A percentile compares a stretch with the other conserved stretches of the same genome.
Evolutionary conservation across 1,139 yeast species (phyloP).

Genomic region (Suhomyces taliae): DNA sequence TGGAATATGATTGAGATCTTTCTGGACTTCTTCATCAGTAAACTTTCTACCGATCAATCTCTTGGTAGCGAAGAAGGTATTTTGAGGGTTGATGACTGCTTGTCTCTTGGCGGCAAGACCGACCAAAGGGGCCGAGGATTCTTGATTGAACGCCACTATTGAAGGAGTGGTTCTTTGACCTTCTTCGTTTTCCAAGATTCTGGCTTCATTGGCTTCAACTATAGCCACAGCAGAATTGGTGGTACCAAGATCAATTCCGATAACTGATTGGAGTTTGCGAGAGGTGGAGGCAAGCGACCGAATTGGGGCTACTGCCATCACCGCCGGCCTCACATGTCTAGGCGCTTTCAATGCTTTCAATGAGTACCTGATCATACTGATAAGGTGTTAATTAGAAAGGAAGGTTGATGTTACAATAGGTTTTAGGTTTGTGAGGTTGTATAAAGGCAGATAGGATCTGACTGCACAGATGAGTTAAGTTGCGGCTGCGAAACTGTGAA

Average conservation of each 20-base stretch:
- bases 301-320: background rate
- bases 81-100: constrained; percentile 61
- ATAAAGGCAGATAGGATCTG: background rate
- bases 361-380: constrained; percentile 1
- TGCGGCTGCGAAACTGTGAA: background rate
- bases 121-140: constrained; percentile 41
- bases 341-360: background rate
- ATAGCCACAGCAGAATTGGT: constrained; percentile 82
- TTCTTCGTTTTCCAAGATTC: constrained; percentile 65
- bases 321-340: too few species aligned
- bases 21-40: constrained; percentile 62
- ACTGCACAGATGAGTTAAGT: background rate
- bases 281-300: background rate
- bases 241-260: constrained; percentile 80
- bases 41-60: constrained; percentile 70
- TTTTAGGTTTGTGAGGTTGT: background rate
- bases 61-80: constrained; percentile 75
- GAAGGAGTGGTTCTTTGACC: constrained; percentile 76
- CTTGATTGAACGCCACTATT: constrained; percentile 56
- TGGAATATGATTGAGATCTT: constrained; percentile 56
- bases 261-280: constrained; percentile 37
- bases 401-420: background rate
- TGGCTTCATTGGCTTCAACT: constrained; percentile 50
- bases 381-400: background rate
- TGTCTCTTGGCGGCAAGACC: constrained; percentile 71